A percentile compares a stretch with the other conserved stretches of the same genome.
phyloP scores from a whole-genome alignment of 1,139 yeast species.

The Sugiyamaella pinicola region DNA sequence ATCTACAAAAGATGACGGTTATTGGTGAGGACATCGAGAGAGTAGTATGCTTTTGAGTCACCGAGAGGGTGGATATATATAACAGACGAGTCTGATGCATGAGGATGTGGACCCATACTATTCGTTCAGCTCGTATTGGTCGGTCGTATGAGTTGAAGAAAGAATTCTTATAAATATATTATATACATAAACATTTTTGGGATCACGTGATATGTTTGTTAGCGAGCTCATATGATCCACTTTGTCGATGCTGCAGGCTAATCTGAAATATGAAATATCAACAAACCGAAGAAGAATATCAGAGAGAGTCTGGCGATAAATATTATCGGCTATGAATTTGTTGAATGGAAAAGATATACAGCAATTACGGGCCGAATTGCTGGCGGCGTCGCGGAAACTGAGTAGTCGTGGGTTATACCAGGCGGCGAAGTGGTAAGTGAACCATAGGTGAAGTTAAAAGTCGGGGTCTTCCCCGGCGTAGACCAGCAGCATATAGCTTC shows the following conservation, averaged over 20 bases:
- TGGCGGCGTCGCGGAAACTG: conserved; percentile 46
- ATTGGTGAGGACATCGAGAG: neutral
- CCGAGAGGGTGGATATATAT: too few species aligned
- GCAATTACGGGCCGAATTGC: conserved; percentile 40
- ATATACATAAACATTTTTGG: neutral
- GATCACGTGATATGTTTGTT: neutral
- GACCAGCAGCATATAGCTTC: too few species aligned
- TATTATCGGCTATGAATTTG: conserved; percentile 4
- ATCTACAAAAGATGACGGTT: neutral
- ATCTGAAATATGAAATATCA: too few species aligned
- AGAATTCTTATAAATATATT: too few species aligned
- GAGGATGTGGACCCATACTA: neutral
- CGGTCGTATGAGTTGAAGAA: too few species aligned
- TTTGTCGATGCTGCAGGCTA: too few species aligned
- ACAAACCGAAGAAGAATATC: too few species aligned
- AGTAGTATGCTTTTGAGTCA: too few species aligned
- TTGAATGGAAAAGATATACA: neutral
- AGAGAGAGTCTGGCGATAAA: neutral
- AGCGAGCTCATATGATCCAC: neutral
- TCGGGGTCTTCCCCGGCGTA: neutral
- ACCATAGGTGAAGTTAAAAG: neutral
- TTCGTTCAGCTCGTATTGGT: too few species aligned
- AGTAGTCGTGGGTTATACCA: conserved; percentile 59
- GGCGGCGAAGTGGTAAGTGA: conserved; percentile 70
- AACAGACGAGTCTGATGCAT: too few species aligned